Conservation (phyloP, 129 eudicot species). For the Lonicera japonica region DNA sequence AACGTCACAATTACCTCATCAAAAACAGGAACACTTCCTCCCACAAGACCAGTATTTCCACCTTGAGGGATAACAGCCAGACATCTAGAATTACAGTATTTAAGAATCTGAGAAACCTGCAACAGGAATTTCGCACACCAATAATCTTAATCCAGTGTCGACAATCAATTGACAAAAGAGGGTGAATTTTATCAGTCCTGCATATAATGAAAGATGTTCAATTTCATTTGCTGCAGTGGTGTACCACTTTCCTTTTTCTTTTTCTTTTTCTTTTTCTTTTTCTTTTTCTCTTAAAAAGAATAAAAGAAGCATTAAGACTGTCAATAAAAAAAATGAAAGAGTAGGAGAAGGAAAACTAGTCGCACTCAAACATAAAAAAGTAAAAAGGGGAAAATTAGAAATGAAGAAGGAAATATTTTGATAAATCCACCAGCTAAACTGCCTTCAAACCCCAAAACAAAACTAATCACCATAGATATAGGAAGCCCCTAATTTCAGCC, state of each 20-base stretch:
- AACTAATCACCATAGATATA: no score
- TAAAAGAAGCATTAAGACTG: no score
- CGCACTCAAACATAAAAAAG: no score
- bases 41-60: slow-evolving; percentile 98
- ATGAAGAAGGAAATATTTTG: no score
- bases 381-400: no score
- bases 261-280: no score
- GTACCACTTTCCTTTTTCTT: not conserved
- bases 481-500: no score
- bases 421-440: no score
- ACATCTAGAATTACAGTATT: slow-evolving; percentile 82
- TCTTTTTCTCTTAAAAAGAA: no score
- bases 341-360: no score
- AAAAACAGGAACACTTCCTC: slow-evolving; percentile 96
- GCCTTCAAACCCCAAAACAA: no score
- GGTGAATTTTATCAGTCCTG: not conserved
- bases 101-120: slow-evolving; percentile 83
- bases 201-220: not conserved
- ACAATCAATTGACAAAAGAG: slow-evolving; percentile 2
- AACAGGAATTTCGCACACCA: slow-evolving; percentile 8
- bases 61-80: slow-evolving; percentile 99
- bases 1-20: slow-evolving; percentile 62
- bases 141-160: slow-evolving; percentile 8
- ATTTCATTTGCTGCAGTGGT: not conserved
- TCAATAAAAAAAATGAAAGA: no score